phyloP scores from a whole-genome alignment of 108 stramenopile species.

The Stephanodiscus triporus region DNA sequence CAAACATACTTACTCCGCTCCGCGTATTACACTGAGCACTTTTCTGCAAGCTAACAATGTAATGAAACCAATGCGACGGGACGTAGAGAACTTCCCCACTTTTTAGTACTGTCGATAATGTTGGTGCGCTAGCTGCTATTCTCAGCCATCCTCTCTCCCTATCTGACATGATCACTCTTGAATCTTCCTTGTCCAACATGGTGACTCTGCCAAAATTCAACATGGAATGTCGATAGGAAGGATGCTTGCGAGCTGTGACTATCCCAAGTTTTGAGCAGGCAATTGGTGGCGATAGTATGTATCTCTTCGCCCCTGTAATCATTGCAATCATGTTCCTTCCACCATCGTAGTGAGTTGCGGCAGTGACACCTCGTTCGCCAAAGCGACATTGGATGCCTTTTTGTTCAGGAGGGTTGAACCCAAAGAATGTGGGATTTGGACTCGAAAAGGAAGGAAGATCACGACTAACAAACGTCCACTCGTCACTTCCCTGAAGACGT shows the following conservation, averaged over 20 bases:
- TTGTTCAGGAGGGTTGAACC: conserved; percentile 63
- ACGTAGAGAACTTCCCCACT: conserved; percentile 91
- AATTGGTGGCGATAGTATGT: conserved; percentile 87
- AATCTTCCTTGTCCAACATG: conserved; percentile 40
- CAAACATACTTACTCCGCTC: conserved; percentile 9
- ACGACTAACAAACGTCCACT: conserved; percentile 76
- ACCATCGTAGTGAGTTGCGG: conserved; percentile 94
- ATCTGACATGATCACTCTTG: conserved; percentile 49
- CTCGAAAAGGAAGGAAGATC: conserved; percentile 80
- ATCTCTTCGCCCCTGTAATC: conserved; percentile 93
- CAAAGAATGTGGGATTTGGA: conserved; percentile 68
- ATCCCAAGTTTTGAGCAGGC: conserved; percentile 59
- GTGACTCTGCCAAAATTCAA: conserved; percentile 76
- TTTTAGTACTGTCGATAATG: conserved; percentile 85
- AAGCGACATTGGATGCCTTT: conserved; percentile 92
- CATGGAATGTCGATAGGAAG: conserved; percentile 79
- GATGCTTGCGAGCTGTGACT: not conserved
- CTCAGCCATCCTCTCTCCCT: conserved; percentile 71
- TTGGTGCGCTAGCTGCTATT: conserved; percentile 39
- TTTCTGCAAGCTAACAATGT: conserved; percentile 87
- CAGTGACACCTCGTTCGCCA: conserved; percentile 89
- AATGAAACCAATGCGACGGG: conserved; percentile 95
- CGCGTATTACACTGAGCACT: conserved; percentile 94
- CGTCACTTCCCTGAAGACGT: conserved; percentile 29
- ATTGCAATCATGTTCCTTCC: conserved; percentile 94